Evolutionary conservation across 2,329 filamentous ascomycete genomes (phyloP).

Genomic region (Cladosporium sphaerospermum): DNA sequence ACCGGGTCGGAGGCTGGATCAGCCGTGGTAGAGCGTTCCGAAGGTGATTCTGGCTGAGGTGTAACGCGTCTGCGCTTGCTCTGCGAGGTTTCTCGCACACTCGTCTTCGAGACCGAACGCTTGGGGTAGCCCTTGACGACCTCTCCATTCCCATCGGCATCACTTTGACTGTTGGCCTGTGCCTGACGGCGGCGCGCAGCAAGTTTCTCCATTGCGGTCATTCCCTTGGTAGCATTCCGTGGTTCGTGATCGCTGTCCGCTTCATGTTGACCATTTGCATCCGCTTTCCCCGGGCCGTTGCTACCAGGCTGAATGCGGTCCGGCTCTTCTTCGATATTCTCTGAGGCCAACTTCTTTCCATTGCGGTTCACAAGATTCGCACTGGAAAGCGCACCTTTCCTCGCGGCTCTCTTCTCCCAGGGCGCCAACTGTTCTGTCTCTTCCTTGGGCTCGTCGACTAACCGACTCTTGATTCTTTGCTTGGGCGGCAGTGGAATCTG

Average conservation of each 20-base stretch:
- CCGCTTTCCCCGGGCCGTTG: not conserved
- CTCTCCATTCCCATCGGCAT: not conserved
- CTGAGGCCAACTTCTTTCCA: too few relatives aligned
- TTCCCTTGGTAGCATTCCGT: not conserved
- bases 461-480: constrained; percentile 11
- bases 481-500: constrained; percentile 16
- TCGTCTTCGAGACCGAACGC: constrained; percentile 2
- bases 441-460: constrained; percentile 11
- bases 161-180: not conserved
- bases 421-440: constrained; percentile 1
- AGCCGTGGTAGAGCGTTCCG: not conserved
- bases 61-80: constrained; percentile 2
- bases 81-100: not conserved
- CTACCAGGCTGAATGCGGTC: not conserved
- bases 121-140: not conserved
- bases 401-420: not conserved
- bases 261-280: not conserved
- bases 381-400: not conserved
- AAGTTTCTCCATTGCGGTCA: constrained; percentile 6
- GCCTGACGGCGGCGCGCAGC: constrained; percentile 1
- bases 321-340: too few relatives aligned
- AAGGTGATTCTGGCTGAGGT: constrained; percentile 2
- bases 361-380: too few relatives aligned
- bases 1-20: not conserved
- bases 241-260: not conserved